Evolutionary conservation across 192 early-diverging fungal genomes (phyloP).

Genomic region (Rhizoclosmatium globosum): DNA sequence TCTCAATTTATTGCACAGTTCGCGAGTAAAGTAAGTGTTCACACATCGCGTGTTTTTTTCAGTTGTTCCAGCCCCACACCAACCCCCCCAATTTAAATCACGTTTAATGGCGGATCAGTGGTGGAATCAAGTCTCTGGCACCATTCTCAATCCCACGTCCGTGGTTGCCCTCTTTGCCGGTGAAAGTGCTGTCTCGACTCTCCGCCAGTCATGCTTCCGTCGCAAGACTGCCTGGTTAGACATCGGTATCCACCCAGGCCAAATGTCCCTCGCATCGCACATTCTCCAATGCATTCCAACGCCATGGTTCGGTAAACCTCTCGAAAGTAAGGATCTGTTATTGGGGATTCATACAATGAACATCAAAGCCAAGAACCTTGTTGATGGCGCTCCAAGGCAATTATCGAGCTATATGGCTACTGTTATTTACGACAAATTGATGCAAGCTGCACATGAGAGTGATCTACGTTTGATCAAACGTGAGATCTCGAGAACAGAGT

Average conservation of each 20-base stretch:
- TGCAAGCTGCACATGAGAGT: neutral
- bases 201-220: constrained; percentile 17
- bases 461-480: neutral
- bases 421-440: constrained; percentile 8
- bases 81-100: neutral
- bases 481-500: neutral
- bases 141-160: neutral
- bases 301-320: neutral
- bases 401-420: constrained; percentile 3
- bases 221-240: constrained; percentile 2
- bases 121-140: constrained; percentile 5
- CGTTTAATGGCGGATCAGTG: neutral
- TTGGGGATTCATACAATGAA: neutral
- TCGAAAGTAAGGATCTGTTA: neutral
- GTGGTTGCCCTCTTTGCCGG: constrained; percentile 22
- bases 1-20: too few species aligned
- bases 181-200: constrained; percentile 7
- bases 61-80: neutral
- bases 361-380: neutral
- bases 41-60: neutral
- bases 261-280: constrained; percentile 10
- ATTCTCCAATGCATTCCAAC: constrained; percentile 8
- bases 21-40: neutral
- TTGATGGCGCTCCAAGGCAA: neutral
- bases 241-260: constrained; percentile 23